Evolutionary conservation across 768 basidiomycete genomes (phyloP), one percentile per base, ranked within the genome.

Genomic region (Tulasnella sp.): DNA sequence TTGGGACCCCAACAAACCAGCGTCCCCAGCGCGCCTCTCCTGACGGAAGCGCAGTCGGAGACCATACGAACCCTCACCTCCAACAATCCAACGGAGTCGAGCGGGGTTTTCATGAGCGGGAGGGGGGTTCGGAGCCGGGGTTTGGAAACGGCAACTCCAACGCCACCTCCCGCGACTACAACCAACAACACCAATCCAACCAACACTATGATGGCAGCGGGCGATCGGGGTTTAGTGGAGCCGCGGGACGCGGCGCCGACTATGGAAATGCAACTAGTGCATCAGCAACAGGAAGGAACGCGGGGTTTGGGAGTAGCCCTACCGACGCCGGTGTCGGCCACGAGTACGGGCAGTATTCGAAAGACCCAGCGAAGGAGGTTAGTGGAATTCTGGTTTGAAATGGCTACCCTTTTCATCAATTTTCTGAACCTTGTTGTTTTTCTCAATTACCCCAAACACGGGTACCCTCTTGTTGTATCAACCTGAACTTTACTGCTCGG

Each of bases 91-190:
- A 39, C 42, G 39, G 39, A 12, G 43, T 46, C 46, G 55, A 57
- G 55, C 55, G 48, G 55, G 55, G 55, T 57, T 57, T 57, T 57
- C 55, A 43, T 43, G 41, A 57, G 55, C 55, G 55, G 55, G 55
- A 37, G 55, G 55, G 15, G 25, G 55, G 43, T 41, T 57, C 32
- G 46, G 55, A 57, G 55, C 42, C 43, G 55, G 55, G 43, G 52
- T 54, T 40, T 54, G 37, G 55, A 32, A 27, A n/a, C n/a, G n/a
- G n/a, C n/a, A n/a, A 57, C 46, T 45, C 55, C 42, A 57, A 32
- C 42, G 41, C 55, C 55, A 36, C 55, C 55, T 57, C 55, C 55
- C 55, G 55, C 55, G 55, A 57, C 36, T 27, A 49, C 31, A 41
- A 57, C 42, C 32, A 45, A 23, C 25, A 43, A 37, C 50, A 52